Conservation (phyloP, 1,284 basidiomycete species). For the Farysia itapuensis region DNA sequence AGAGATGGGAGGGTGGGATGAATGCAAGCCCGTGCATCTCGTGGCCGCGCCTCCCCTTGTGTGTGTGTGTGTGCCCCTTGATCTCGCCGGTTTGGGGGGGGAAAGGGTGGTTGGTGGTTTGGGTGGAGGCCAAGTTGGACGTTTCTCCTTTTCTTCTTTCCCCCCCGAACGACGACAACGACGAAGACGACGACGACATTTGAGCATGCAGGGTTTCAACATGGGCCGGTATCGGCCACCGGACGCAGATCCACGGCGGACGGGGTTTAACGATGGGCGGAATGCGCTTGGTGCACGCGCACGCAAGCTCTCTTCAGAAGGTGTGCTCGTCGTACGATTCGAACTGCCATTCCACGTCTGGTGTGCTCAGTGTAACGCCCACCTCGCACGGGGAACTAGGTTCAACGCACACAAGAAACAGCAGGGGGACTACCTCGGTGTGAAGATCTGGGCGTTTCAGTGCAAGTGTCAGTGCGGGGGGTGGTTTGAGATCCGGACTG, state of each 20-base stretch:
- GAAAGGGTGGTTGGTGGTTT: too few relatives aligned
- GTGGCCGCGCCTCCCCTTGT: too few relatives aligned
- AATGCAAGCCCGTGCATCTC: too few relatives aligned
- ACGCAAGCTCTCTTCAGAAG: constrained; percentile 80
- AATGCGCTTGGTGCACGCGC: constrained; percentile 76
- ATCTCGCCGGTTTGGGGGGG: too few relatives aligned
- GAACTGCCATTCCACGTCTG: constrained; percentile 91
- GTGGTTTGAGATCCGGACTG: constrained; percentile 96
- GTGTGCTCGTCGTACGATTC: constrained; percentile 82
- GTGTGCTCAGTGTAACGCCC: constrained; percentile 67
- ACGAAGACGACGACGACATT: too few relatives aligned
- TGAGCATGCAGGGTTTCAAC: constrained; percentile 55
- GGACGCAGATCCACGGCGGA: constrained; percentile 23
- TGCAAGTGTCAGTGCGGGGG: constrained; percentile 95
- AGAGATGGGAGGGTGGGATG: too few relatives aligned
- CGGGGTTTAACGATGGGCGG: constrained; percentile 21
- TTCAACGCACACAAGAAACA: constrained; percentile 99
- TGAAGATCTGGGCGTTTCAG: constrained; percentile 88
- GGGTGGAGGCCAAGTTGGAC: too few relatives aligned
- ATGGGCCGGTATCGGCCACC: constrained; percentile 55
- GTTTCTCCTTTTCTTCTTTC: too few relatives aligned
- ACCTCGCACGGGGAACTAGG: constrained; percentile 62
- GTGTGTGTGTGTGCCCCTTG: too few relatives aligned
- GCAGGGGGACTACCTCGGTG: constrained; percentile 90
- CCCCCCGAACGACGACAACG: too few relatives aligned